phyloP scores from a whole-genome alignment of 2,329 filamentous ascomycete genomes.

The Penicillium crustosum region DNA sequence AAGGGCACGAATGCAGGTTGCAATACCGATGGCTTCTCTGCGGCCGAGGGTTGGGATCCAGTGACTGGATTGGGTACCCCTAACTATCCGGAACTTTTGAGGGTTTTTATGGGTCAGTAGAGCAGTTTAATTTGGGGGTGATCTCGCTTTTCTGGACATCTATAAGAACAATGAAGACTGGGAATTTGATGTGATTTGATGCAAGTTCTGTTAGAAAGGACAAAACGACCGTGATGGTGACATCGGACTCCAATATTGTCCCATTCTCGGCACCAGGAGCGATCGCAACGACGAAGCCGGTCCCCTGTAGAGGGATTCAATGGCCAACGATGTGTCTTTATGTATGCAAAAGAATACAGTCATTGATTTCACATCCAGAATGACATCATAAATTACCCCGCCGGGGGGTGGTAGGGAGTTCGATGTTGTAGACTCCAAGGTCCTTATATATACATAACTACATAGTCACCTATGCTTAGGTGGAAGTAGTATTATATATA shows the following conservation, averaged over 20 bases:
- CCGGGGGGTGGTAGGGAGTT: background rate
- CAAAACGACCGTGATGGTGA: background rate
- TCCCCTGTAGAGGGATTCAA: no score
- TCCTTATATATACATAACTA: no score
- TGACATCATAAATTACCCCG: background rate
- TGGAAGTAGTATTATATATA: background rate
- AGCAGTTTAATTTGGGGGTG: background rate
- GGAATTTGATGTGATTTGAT: background rate
- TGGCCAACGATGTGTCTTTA: no score
- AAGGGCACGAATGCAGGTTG: slow-evolving; percentile 34
- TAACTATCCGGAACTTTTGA: slow-evolving; percentile 34
- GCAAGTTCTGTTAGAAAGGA: background rate
- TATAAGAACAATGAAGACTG: background rate
- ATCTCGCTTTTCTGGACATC: background rate
- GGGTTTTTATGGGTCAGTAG: slow-evolving; percentile 32
- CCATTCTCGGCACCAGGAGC: background rate
- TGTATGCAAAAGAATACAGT: background rate
- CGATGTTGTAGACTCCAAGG: no score
- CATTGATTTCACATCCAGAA: background rate
- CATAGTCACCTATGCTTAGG: no score
- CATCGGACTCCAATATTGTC: background rate
- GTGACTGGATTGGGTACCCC: slow-evolving; percentile 39
- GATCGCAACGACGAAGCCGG: background rate
- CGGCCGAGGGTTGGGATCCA: slow-evolving; percentile 32
- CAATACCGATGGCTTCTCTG: slow-evolving; percentile 30